Evolutionary conservation across 1,284 basidiomycete species (phyloP), one percentile per base, ranked within the genome.

Genomic region (Nidula niveotomentosa): DNA sequence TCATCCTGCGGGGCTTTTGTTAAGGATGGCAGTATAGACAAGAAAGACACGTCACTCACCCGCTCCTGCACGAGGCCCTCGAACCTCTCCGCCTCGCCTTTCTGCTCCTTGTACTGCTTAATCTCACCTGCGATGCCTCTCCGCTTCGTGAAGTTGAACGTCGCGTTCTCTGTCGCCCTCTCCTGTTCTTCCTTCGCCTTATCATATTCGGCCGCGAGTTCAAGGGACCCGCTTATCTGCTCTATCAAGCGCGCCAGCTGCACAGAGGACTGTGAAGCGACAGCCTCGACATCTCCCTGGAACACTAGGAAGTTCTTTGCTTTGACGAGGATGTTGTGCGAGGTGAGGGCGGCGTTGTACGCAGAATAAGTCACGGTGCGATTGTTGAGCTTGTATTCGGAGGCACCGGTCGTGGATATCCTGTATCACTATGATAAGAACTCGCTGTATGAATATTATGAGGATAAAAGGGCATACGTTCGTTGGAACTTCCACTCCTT

Each of bases 291-390:
- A 69, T 99, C 97, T 53, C 97, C 97, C 71, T 98, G 95, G 75
- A 99, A 99, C n/a, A 99, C 97, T 53, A 99, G 88, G 68, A 99
- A 99, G 77, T 99, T 99, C 76, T 98, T 98, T 17, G 97, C 97
- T 74, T 98, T 98, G 68, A 99, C 96, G 54, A 99, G 91, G 65
- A 99, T 94, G 68, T 98, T 98, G 72, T 96, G 94, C 23, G 83
- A 79, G 54, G 91, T 81, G 35, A 98, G 87, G 13, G 92, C 89
- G 9, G 86, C 76, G 59, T 96, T 96, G 76, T 98, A 98, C 0
- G 84, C 83, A 33, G 87, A 83, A 69, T 94, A 95, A 0, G 91
- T 88, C 48, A 96, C 91, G 9, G 84, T 76, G 63, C 82, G 85
- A 59, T 78, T 75, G 69, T 98, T 93, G 49, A 97, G 80, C 63